phyloP scores from a whole-genome alignment of 2,329 filamentous ascomycete species.

The Madurella mycetomatis region DNA sequence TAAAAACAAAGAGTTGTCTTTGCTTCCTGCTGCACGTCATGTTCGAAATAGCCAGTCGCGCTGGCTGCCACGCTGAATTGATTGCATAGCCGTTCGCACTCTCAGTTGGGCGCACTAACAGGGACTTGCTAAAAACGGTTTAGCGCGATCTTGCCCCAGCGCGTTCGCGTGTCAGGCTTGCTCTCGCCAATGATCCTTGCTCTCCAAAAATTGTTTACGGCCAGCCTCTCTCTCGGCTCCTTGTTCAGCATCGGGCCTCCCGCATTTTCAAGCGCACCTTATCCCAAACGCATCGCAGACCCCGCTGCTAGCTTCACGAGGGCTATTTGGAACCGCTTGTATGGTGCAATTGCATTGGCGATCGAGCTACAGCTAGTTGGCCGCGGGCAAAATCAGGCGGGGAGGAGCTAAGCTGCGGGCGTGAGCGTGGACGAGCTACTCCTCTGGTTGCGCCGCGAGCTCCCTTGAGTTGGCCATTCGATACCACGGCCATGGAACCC shows the following conservation, averaged over 20 bases:
- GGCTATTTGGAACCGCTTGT: conserved; percentile 2
- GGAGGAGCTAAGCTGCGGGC: conserved; percentile 4
- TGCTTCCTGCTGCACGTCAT: too few species aligned
- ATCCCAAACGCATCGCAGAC: not conserved
- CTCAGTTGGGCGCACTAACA: conserved; percentile 13
- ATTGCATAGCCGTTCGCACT: not conserved
- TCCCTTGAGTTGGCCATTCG: not conserved
- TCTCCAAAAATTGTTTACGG: conserved; percentile 33
- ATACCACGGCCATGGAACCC: conserved; percentile 46
- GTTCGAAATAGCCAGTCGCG: too few species aligned
- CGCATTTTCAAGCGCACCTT: conserved; percentile 6
- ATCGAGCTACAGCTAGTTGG: conserved; percentile 10
- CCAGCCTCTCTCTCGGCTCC: conserved; percentile 21
- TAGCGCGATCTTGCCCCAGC: conserved; percentile 20
- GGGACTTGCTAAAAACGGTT: conserved; percentile 13
- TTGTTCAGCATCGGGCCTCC: conserved; percentile 9
- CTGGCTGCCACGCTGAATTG: too few species aligned
- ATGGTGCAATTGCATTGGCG: conserved; percentile 16
- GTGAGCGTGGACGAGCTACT: not conserved
- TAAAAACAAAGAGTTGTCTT: too few species aligned
- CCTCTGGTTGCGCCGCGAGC: conserved; percentile 2
- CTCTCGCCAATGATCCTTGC: conserved; percentile 24
- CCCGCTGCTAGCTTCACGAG: conserved; percentile 4
- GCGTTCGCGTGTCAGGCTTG: conserved; percentile 22
- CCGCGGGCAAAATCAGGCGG: conserved; percentile 8